Percentiles rank a stretch among this genome's conserved stretches.
These are phyloP conservation scores for Phytophthora citricola DNA, from an alignment of 352 stramenopile species.

Conservation along the genomic window DNA sequence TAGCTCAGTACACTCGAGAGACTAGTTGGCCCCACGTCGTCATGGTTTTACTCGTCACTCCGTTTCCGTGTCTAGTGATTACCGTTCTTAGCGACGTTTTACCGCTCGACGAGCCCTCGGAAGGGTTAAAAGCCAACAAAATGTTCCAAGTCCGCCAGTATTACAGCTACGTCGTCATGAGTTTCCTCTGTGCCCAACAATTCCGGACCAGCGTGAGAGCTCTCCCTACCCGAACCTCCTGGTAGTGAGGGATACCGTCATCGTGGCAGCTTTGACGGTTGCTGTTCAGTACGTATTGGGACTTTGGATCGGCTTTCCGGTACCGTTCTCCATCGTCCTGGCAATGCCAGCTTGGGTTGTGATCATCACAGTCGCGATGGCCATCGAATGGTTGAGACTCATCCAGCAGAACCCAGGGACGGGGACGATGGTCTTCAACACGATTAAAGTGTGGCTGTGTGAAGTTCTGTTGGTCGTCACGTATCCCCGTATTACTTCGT, in stretches of 20 bases:
- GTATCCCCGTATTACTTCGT: constrained; percentile 38
- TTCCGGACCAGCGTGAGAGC: constrained; percentile 16
- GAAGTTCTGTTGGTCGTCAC: constrained; percentile 22
- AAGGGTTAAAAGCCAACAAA: constrained; percentile 13
- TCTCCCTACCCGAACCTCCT: constrained; percentile 17
- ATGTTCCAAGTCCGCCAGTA: constrained; percentile 24
- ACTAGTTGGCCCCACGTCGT: constrained; percentile 5
- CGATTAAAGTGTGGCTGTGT: constrained; percentile 29
- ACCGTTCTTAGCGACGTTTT: constrained; percentile 18
- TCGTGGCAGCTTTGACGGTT: constrained; percentile 8
- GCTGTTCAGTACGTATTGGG: constrained; percentile 4
- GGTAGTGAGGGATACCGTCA: constrained; percentile 2
- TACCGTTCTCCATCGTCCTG: constrained; percentile 28
- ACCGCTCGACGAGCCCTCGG: constrained; percentile 9
- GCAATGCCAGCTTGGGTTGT: constrained; percentile 17
- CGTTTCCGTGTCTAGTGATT: constrained; percentile 20
- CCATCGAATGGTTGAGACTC: constrained; percentile 5
- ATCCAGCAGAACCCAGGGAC: constrained; percentile 19
- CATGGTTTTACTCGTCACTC: constrained; percentile 11
- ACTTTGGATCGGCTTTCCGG: constrained; percentile 14
- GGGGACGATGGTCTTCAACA: constrained; percentile 17
- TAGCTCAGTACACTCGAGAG: constrained; percentile 6
- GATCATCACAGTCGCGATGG: constrained; percentile 5
- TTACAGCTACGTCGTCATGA: constrained; percentile 27
- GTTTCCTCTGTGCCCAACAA: constrained; percentile 14